Base-by-base conservation (phyloP, 2,329 filamentous ascomycete species). In the Apiospora kogelbergensis region DNA sequence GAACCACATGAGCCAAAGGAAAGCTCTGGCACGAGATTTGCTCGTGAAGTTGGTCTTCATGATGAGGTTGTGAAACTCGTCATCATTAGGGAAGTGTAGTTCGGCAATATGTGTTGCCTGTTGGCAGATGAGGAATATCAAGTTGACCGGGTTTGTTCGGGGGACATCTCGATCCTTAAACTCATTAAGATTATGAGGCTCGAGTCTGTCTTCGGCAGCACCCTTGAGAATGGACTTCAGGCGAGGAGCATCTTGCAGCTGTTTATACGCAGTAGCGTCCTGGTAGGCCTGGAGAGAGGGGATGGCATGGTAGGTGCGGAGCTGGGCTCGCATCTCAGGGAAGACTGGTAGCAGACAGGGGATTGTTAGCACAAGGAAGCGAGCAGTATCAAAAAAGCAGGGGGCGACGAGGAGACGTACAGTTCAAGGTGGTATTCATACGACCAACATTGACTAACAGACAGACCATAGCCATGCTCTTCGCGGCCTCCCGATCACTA, bases 391-490 rank as follows among this genome's bases (percentile, higher is more conserved):
- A 63, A n/a, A n/a, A 30, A 22, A 30, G n/a, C 20, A 67, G 26
- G 20, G n/a, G 46, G 22, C 22, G 24, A 68, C 64, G 44, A 68
- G 69, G 67, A 10, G 10, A 68, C 80, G 78, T 84, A 97, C 95
- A 98, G 78, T 99, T 99, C 64, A 99, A 85, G 0, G 96, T 99
- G 1, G 96, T 99, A 81, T 99, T 99, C 96, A 99, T 99, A 72
- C 96, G 88, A 69, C 96, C 96, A 72, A 99, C 93, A 77, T 99
- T 99, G 79, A 99, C 96, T 75, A 99, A 84, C 73, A 99, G 84
- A 81, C 96, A 99, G 70, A 99, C 95, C 96, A 99, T 99, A 67
- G 96, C 96, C 96, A 99, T 99, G 77, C 94, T 95, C 80, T 97
- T 94, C 44, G 95, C 96, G 26, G 95, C 95, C 72, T 94, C 91